Base-by-base conservation (phyloP, 1,139 yeast genomes). In the Blastobotrys niveus region DNA sequence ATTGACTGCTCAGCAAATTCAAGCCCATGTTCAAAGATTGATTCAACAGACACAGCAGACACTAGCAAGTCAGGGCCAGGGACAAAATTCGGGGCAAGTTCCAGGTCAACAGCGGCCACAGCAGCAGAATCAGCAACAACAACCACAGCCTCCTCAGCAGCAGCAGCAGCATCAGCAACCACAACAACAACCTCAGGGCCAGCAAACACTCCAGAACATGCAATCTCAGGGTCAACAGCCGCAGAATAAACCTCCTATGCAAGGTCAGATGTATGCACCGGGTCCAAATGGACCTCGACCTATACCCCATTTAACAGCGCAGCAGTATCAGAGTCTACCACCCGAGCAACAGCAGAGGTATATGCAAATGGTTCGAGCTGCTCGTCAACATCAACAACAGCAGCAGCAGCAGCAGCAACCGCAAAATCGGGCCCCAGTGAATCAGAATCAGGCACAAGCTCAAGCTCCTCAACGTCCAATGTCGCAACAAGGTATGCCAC, bases 401-500 rank as follows among this genome's bases (percentile, higher is more conserved):
- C 41, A 38, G 17, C 5, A 20, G 4, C 36, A 39, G 15, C 20
- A 12, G 7, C 38, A 34, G 14, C 31, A 17, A 17, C 43, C 15
- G 15, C 9, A 26, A 10, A 27, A 17, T 7, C 32, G 10, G 14
- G 25, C 34, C 19, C 44, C 34, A 34, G 5, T 24, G 4, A 15
- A 20, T 8, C 25, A 18, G 22, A 35, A 3, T 15, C 46, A 43
- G 17, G 32, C 25, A 10, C 38, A 17, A 10, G n/a, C 31, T 15
- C 35, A 27, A 9, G 25, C 17, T 26, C 37, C 32, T 4, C 30
- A 19, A n/a, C 37, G 12, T 18, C 38, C 25, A 17, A n/a, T 50
- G 33, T 56, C 48, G 22, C 39, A 26, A 5, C 25, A 21, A 25
- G 52, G 46, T 31, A 54, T 49, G 21, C 51, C 52, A 22, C 54